Conservation (phyloP, 2,329 filamentous ascomycete species). For the Verticillium longisporum region DNA sequence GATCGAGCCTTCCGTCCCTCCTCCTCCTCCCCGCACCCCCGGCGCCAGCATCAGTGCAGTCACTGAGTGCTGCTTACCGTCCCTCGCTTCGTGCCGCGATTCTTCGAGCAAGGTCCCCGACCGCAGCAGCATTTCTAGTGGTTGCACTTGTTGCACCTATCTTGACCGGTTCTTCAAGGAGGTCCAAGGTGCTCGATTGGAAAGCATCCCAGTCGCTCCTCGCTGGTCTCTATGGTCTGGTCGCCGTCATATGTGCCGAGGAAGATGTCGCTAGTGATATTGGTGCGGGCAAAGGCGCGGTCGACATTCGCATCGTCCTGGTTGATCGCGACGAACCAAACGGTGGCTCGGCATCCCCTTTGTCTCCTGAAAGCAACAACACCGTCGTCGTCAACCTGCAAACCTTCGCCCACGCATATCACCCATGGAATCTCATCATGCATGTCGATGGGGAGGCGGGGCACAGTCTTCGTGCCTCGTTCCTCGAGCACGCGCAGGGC, state of each 20-base stretch:
- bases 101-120: constrained; percentile 33
- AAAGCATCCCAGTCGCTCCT: constrained; percentile 64
- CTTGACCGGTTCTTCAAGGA: constrained; percentile 42
- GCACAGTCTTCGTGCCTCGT: constrained; percentile 46
- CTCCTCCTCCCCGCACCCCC: constrained; percentile 61
- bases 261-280: constrained; percentile 54
- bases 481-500: constrained; percentile 38
- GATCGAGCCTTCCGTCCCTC: constrained; percentile 35
- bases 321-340: constrained; percentile 50
- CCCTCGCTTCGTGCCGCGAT: constrained; percentile 50
- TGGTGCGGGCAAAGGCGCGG: constrained; percentile 49
- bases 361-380: constrained; percentile 33
- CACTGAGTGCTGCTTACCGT: constrained; percentile 54
- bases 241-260: constrained; percentile 64
- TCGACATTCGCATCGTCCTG: constrained; percentile 71
- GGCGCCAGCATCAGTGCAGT: constrained; percentile 39
- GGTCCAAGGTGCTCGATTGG: constrained; percentile 55
- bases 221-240: constrained; percentile 69
- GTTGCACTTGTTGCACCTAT: constrained; percentile 58
- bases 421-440: constrained; percentile 60
- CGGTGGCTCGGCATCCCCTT: constrained; percentile 23
- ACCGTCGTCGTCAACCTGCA: constrained; percentile 42
- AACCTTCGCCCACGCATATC: constrained; percentile 44
- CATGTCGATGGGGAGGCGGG: constrained; percentile 59
- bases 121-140: constrained; percentile 32